A percentile compares a stretch with the other conserved stretches of the same genome.
phyloP scores from a whole-genome alignment of 2,329 filamentous ascomycete species.

The Verticillium nonalfalfae region DNA sequence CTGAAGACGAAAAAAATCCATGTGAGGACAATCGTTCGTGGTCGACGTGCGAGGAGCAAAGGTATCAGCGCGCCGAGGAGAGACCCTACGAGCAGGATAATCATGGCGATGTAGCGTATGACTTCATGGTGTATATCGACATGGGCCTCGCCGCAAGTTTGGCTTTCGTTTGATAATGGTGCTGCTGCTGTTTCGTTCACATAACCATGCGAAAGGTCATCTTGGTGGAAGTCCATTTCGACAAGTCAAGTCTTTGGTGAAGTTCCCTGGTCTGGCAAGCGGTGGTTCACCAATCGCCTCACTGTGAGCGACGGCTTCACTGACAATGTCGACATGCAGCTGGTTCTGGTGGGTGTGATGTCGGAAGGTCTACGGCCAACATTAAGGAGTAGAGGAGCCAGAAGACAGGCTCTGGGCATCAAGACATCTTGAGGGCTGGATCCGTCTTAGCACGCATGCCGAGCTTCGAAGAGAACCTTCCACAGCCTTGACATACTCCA shows the following conservation, averaged over 20 bases:
- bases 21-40: neutral
- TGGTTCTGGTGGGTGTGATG: neutral
- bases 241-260: neutral
- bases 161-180: neutral
- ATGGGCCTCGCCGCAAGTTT: neutral
- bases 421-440: neutral
- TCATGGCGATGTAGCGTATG: neutral
- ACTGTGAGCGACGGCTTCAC: neutral
- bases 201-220: neutral
- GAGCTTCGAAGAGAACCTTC: neutral
- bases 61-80: neutral
- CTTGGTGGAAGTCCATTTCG: neutral
- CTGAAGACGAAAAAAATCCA: neutral
- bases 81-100: neutral
- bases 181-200: neutral
- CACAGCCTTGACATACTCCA: neutral
- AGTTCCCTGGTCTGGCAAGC: neutral
- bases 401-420: neutral
- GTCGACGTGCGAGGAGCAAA: neutral
- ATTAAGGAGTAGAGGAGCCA: neutral
- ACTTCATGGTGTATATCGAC: neutral
- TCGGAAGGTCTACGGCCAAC: neutral
- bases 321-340: neutral
- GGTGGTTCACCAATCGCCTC: neutral
- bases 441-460: neutral